phyloP scores from a whole-genome alignment of 305 asterid genomes.

The Fraxinus sp. region DNA sequence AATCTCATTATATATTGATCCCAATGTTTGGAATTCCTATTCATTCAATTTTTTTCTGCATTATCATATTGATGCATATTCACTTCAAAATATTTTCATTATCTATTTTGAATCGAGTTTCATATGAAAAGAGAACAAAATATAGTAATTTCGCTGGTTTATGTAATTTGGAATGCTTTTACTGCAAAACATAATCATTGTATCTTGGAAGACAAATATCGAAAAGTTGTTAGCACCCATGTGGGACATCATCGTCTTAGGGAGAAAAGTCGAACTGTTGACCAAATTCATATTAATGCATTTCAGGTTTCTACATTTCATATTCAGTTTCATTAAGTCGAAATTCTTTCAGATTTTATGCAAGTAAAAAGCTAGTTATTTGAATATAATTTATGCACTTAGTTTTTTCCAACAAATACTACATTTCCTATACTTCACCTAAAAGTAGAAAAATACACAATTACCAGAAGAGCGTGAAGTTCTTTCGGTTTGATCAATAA shows the following conservation, averaged over 20 bases:
- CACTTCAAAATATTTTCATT: background rate
- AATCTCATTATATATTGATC: background rate
- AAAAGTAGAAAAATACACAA: background rate
- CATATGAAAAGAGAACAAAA: background rate
- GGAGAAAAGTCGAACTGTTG: background rate
- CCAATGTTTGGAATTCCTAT: background rate
- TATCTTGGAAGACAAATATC: background rate
- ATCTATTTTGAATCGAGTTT: background rate
- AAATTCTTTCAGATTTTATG: background rate
- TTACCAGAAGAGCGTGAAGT: conserved; percentile 54
- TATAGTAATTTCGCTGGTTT: background rate
- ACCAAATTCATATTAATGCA: background rate
- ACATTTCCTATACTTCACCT: background rate
- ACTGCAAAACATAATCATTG: background rate
- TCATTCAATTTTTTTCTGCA: background rate
- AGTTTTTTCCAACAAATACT: background rate
- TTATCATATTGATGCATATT: background rate
- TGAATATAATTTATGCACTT: background rate
- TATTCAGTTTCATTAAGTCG: background rate
- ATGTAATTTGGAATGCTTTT: background rate
- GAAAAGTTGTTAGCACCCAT: background rate
- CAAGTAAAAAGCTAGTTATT: background rate
- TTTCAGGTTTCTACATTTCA: background rate
- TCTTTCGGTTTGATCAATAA: conserved; percentile 43
- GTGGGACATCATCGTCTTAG: background rate